Conservation (phyloP, 768 basidiomycete species). For the Trametopsis cervina region DNA sequence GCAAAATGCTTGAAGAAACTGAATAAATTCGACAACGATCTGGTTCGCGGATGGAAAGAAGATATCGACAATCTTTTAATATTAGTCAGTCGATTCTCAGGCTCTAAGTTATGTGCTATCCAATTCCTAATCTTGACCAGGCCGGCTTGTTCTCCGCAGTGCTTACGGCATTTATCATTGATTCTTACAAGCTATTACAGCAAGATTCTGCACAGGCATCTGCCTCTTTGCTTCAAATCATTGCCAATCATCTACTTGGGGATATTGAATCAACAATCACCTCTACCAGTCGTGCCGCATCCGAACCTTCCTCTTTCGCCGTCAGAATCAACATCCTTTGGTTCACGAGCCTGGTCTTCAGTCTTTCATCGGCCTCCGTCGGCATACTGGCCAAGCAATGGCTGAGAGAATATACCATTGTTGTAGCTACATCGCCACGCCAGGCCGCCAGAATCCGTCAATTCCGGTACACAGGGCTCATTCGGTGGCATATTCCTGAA, state of each 20-base stretch:
- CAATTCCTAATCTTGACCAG: background rate
- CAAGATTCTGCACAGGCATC: slow-evolving; percentile 1
- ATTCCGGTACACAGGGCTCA: slow-evolving; percentile 16
- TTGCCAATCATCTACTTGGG: background rate
- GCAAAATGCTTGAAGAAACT: slow-evolving; percentile 2
- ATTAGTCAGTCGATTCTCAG: slow-evolving; percentile 12
- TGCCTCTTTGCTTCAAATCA: background rate
- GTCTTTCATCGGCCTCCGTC: slow-evolving; percentile 17
- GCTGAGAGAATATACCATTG: slow-evolving; percentile 14
- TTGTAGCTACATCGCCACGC: slow-evolving; percentile 6
- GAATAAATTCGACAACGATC: slow-evolving; percentile 6
- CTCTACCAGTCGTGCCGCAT: background rate
- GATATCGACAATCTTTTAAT: slow-evolving; percentile 21
- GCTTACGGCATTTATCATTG: slow-evolving; percentile 17
- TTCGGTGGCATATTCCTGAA: slow-evolving; percentile 15
- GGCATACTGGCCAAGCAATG: slow-evolving; percentile 22
- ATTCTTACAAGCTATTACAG: slow-evolving; percentile 14
- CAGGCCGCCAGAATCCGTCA: slow-evolving; percentile 15
- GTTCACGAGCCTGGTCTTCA: slow-evolving; percentile 20
- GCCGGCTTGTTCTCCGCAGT: slow-evolving; percentile 21
- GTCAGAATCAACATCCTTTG: slow-evolving; percentile 17
- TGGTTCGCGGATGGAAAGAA: slow-evolving; percentile 17
- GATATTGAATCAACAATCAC: background rate
- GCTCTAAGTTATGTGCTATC: background rate
- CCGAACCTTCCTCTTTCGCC: background rate